phyloP scores from a whole-genome alignment of 352 stramenopile species.

The Phytopythium vexans region DNA sequence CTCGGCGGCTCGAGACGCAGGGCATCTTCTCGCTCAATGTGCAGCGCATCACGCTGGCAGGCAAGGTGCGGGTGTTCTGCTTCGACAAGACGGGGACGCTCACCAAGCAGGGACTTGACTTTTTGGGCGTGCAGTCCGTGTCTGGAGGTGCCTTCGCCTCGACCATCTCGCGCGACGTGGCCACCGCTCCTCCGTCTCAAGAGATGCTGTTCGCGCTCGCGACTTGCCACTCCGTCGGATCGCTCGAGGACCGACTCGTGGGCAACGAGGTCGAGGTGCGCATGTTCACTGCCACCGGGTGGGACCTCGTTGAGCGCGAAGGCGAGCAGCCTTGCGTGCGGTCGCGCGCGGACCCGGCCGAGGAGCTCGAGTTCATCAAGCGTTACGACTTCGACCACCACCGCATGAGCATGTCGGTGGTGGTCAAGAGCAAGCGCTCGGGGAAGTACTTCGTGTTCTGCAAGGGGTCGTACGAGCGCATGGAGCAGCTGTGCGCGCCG shows the following conservation, averaged over 20 bases:
- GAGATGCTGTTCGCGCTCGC: slow-evolving; percentile 33
- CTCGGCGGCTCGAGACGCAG: slow-evolving; percentile 38
- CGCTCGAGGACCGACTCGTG: slow-evolving; percentile 38
- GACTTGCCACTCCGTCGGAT: slow-evolving; percentile 56
- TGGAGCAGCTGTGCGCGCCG: slow-evolving; percentile 38
- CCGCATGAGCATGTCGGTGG: slow-evolving; percentile 75
- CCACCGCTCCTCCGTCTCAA: slow-evolving; percentile 6
- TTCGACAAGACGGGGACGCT: slow-evolving; percentile 88
- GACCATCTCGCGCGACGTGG: slow-evolving; percentile 11
- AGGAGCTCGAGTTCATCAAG: slow-evolving; percentile 54
- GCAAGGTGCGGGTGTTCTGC: slow-evolving; percentile 66
- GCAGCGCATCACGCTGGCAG: slow-evolving; percentile 61
- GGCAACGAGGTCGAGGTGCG: slow-evolving; percentile 73
- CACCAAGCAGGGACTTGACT: slow-evolving; percentile 74
- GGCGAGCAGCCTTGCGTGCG: slow-evolving; percentile 14
- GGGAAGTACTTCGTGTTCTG: slow-evolving; percentile 49
- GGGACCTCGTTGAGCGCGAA: slow-evolving; percentile 30
- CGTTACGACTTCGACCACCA: slow-evolving; percentile 82
- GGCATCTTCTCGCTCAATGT: slow-evolving; percentile 62
- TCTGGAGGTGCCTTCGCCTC: slow-evolving; percentile 2
- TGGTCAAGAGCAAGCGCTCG: slow-evolving; percentile 41
- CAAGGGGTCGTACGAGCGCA: slow-evolving; percentile 71
- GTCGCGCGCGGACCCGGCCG: slow-evolving; percentile 9
- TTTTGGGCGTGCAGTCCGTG: slow-evolving; percentile 30
- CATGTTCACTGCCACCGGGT: slow-evolving; percentile 65